Conservation (phyloP, 2,329 filamentous ascomycete genomes). For the Nothopassalora personata region DNA sequence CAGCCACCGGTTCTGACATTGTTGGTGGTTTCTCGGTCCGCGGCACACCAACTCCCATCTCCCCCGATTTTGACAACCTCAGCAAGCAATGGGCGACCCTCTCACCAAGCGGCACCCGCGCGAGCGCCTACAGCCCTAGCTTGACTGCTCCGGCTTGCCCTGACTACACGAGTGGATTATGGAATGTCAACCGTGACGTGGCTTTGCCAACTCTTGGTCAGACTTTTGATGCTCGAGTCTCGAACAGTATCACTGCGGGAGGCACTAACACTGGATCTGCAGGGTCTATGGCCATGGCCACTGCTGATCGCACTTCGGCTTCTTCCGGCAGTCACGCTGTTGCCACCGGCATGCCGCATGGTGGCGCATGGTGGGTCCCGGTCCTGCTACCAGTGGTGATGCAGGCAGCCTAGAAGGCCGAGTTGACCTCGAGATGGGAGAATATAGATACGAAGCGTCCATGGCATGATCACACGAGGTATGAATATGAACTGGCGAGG, state of each 20-base stretch:
- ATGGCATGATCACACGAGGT: background rate
- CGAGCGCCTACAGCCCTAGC: constrained; percentile 59
- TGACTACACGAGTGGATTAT: constrained; percentile 60
- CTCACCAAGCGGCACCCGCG: constrained; percentile 62
- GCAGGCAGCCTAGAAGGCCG: background rate
- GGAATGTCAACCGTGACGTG: constrained; percentile 67
- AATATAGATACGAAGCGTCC: background rate
- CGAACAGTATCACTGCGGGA: constrained; percentile 7
- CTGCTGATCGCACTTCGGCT: background rate
- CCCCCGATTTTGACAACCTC: constrained; percentile 74
- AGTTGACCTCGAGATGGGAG: too few relatives aligned
- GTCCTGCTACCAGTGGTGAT: background rate
- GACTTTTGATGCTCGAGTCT: constrained; percentile 8
- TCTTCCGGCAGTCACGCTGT: background rate
- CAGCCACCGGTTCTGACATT: constrained; percentile 34
- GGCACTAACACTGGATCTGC: background rate
- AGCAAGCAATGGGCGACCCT: constrained; percentile 70
- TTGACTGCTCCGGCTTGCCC: constrained; percentile 65
- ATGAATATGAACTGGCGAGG: background rate
- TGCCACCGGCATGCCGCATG: background rate
- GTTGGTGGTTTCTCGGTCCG: constrained; percentile 63
- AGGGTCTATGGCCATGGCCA: background rate
- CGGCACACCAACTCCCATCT: constrained; percentile 67
- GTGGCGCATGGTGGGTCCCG: background rate
- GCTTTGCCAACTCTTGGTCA: constrained; percentile 62